Base-by-base conservation (phyloP, 2,329 filamentous ascomycete species). In the Juglanconis juglandina region DNA sequence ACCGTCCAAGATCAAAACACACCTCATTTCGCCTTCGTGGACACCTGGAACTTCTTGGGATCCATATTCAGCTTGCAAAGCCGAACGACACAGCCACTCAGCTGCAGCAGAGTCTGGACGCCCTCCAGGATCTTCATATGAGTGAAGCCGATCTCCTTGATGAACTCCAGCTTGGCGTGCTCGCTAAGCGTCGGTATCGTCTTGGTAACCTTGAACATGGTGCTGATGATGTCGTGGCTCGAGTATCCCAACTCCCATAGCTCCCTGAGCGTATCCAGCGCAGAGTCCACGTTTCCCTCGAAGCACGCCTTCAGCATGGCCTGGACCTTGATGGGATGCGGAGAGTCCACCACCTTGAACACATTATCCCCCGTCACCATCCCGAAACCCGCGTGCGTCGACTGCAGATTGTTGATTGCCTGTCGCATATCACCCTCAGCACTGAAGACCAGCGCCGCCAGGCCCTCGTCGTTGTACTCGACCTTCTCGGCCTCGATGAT, bases 111-210 rank as follows among this genome's bases (percentile, higher is more conserved):
- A 7, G 94, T 97, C 76, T 98, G 94, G 32, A 99, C 91, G 35
- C 95, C 95, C 72, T 99, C 95, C n/a, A 99, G 79, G 59, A 99
- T 94, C 74, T 96, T 93, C 95, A 99, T 99, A 72, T 99, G 95
- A 2, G 95, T 96, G 75, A 98, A 98, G 56, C 95, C 95, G 75
- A 99, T 99, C 77, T 97, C 95, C 77, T 92, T 94, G 77, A 98
- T 96, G 68, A 98, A 99, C 72, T 98, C 94, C 63, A 99, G 81
- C 79, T 97, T 97, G 14, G 92, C 87, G 74, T 98, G 92, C 76
- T 99, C 95, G 66, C 92, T 95, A 59, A 99, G 79, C 1, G 89
- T 92, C 2, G 91, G 90, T 62, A 98, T 92, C 1, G 92, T 96
- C 80, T 98, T 99, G 50, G 95, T 98, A 62, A 99, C 95, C 70